phyloP scores from a whole-genome alignment of 2,329 filamentous ascomycete species.

The Botrytis deweyae region DNA sequence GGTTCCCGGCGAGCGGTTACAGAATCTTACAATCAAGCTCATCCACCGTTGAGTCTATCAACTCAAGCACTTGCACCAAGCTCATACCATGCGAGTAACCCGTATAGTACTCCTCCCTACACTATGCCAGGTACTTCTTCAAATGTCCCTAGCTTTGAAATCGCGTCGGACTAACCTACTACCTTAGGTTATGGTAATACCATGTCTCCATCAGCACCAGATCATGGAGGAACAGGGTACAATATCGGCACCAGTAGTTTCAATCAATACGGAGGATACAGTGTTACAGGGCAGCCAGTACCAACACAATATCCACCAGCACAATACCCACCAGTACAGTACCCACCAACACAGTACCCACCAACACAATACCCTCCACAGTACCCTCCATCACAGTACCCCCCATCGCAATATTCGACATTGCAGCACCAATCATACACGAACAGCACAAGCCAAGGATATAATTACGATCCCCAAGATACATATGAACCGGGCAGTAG shows the following conservation, averaged over 20 bases:
- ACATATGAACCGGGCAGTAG: background rate
- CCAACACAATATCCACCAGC: too few relatives aligned
- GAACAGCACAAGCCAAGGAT: background rate
- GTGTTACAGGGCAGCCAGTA: too few relatives aligned
- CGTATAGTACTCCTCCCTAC: too few relatives aligned
- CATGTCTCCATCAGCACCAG: background rate
- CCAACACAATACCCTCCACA: background rate
- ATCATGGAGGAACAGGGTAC: background rate
- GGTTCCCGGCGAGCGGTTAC: too few relatives aligned
- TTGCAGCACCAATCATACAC: background rate
- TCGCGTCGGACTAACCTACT: too few relatives aligned
- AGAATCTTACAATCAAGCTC: background rate
- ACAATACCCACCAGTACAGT: too few relatives aligned
- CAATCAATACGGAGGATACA: too few relatives aligned
- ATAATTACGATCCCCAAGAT: background rate
- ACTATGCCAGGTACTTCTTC: too few relatives aligned
- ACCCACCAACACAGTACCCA: too few relatives aligned
- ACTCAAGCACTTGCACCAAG: background rate
- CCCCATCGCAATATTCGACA: background rate
- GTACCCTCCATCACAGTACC: background rate
- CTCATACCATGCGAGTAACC: too few relatives aligned
- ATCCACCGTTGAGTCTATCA: background rate
- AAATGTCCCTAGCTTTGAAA: too few relatives aligned
- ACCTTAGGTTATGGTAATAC: background rate
- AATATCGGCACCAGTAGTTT: too few relatives aligned